Evolutionary conservation across 441 rosid species (phyloP).

Genomic region (Euphorbia celastroides): DNA sequence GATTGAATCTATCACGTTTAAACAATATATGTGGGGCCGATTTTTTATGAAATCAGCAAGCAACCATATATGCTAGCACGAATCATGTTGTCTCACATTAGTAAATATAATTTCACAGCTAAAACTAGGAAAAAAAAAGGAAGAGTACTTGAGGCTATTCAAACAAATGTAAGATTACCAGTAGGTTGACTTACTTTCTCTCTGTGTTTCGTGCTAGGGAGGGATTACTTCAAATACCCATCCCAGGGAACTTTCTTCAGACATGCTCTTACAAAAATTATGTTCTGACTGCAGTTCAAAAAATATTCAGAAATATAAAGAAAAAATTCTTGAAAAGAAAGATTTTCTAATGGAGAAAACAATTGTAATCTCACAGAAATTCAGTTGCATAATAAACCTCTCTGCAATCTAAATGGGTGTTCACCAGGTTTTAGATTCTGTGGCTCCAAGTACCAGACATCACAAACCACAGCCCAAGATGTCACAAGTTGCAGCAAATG

Average conservation of each 20-base stretch:
- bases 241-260: slow-evolving; percentile 99
- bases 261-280: slow-evolving; percentile 88
- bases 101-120: background rate
- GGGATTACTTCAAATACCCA: slow-evolving; percentile 88
- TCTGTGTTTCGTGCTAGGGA: slow-evolving; percentile 95
- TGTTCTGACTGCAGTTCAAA: slow-evolving; percentile 55
- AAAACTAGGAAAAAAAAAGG: background rate
- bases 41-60: background rate
- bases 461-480: slow-evolving; percentile 99
- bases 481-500: slow-evolving; percentile 97
- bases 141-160: background rate
- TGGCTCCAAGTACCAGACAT: slow-evolving; percentile 95
- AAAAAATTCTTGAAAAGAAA: background rate
- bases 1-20: no score
- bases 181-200: slow-evolving; percentile 70
- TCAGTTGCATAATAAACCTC: slow-evolving; percentile 39
- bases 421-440: slow-evolving; percentile 79
- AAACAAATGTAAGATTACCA: background rate
- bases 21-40: no score
- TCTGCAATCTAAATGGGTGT: slow-evolving; percentile 89
- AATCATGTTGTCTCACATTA: background rate
- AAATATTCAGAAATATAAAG: slow-evolving; percentile 2
- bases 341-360: background rate
- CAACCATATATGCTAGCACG: background rate
- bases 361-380: background rate